A percentile compares a stretch with the other conserved stretches of the same genome.
phyloP scores from a whole-genome alignment of 208 protist species.

The Eutreptiella sp. region DNA sequence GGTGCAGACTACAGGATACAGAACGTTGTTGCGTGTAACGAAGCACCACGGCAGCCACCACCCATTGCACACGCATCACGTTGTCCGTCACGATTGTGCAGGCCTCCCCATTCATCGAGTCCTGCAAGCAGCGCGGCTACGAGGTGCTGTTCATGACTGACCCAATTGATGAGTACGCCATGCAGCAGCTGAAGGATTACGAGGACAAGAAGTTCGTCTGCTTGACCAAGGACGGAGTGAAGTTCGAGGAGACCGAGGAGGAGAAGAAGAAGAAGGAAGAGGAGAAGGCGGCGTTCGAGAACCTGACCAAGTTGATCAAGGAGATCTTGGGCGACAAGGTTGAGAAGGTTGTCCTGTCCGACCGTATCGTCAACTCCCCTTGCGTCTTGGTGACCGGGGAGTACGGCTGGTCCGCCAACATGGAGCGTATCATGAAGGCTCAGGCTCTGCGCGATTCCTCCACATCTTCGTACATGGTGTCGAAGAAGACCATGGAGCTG shows the following conservation, averaged over 20 bases:
- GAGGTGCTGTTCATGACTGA: slow-evolving; percentile 97
- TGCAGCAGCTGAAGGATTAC: slow-evolving; percentile 95
- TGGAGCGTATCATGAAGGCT: slow-evolving; percentile 99
- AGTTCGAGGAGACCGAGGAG: slow-evolving; percentile 92
- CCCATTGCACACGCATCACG: too few relatives aligned
- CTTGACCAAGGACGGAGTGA: slow-evolving; percentile 97
- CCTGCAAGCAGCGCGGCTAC: slow-evolving; percentile 72
- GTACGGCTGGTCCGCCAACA: slow-evolving; percentile 98
- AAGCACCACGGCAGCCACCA: too few relatives aligned
- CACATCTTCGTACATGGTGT: slow-evolving; percentile 93
- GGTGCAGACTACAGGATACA: too few relatives aligned
- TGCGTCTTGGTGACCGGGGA: slow-evolving; percentile 96
- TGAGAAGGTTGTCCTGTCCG: slow-evolving; percentile 94
- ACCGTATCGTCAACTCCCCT: slow-evolving; percentile 88
- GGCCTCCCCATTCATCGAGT: slow-evolving; percentile 95
- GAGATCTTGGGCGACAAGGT: slow-evolving; percentile 98
- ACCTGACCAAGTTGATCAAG: slow-evolving; percentile 94
- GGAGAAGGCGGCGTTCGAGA: slow-evolving; percentile 80
- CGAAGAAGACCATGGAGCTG: slow-evolving; percentile 98
- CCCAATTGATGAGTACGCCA: slow-evolving; percentile 96
- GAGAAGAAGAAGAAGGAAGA: slow-evolving; percentile 94
- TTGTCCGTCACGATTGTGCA: too few relatives aligned
- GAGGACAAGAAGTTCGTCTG: slow-evolving; percentile 97
- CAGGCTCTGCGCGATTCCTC: slow-evolving; percentile 94
- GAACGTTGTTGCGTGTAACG: too few relatives aligned